Conservation (phyloP, 1,284 basidiomycete species). For the Nidula niveotomentosa region DNA sequence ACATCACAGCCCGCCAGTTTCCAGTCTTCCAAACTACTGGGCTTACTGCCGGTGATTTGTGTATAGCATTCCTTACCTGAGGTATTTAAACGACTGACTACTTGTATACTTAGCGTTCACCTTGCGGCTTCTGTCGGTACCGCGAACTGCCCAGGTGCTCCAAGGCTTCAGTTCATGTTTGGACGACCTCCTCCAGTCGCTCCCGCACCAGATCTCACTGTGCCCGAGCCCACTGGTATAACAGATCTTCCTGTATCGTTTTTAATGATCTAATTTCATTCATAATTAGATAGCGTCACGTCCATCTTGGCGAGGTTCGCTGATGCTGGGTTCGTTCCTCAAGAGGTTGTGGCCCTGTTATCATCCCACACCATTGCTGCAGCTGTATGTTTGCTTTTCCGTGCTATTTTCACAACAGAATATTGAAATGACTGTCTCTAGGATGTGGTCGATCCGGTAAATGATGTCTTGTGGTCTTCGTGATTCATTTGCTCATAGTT, state of each 20-base stretch:
- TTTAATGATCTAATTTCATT: background rate
- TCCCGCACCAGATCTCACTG: conserved; percentile 31
- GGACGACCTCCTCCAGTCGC: conserved; percentile 24
- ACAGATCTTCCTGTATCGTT: background rate
- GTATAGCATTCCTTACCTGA: background rate
- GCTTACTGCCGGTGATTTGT: conserved; percentile 17
- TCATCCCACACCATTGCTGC: conserved; percentile 19
- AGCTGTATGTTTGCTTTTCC: conserved; percentile 7
- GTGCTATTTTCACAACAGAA: background rate
- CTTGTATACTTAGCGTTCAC: conserved; percentile 16
- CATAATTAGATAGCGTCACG: conserved; percentile 22
- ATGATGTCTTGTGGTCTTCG: background rate
- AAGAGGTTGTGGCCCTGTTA: conserved; percentile 29
- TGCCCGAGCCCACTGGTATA: conserved; percentile 27
- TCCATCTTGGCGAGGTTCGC: conserved; percentile 30
- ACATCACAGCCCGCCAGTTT: conserved; percentile 18
- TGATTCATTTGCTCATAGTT: background rate
- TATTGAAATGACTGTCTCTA: background rate
- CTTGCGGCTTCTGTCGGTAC: conserved; percentile 31
- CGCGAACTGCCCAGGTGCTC: conserved; percentile 32
- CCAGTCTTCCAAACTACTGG: conserved; percentile 16
- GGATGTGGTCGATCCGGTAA: conserved; percentile 11
- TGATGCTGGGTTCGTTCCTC: conserved; percentile 28
- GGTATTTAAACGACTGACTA: background rate
- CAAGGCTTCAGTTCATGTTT: conserved; percentile 24